Evolutionary conservation across 2,329 filamentous ascomycete species (phyloP).

Genomic region (Colletotrichum acutatum): DNA sequence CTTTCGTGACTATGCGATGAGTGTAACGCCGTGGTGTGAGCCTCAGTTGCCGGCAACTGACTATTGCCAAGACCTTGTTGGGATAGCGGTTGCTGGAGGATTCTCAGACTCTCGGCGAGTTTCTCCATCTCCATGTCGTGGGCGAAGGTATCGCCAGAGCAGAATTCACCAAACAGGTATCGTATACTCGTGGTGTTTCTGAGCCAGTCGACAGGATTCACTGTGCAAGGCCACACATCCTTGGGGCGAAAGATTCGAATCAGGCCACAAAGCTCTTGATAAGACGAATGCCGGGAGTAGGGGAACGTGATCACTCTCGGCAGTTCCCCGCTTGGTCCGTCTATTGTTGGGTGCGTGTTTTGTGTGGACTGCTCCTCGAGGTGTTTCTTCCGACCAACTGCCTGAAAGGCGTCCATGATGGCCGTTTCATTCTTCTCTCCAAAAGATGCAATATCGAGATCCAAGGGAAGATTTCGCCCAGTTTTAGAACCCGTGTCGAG

Average conservation of each 20-base stretch:
- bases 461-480: slow-evolving; percentile 48
- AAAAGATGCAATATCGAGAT: slow-evolving; percentile 43
- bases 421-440: slow-evolving; percentile 43
- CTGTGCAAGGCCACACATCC: slow-evolving; percentile 87
- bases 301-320: slow-evolving; percentile 72
- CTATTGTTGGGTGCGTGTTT: slow-evolving; percentile 5
- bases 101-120: slow-evolving; percentile 22
- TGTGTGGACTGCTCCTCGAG: slow-evolving; percentile 8
- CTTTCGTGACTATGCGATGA: neutral
- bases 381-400: slow-evolving; percentile 39
- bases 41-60: neutral
- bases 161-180: slow-evolving; percentile 77
- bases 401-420: slow-evolving; percentile 39
- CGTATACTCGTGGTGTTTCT: slow-evolving; percentile 69
- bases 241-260: slow-evolving; percentile 75
- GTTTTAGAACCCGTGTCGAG: slow-evolving; percentile 35
- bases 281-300: slow-evolving; percentile 91
- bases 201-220: slow-evolving; percentile 71
- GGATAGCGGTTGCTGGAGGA: slow-evolving; percentile 8
- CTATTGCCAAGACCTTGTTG: neutral
- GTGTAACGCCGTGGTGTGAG: neutral
- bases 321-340: slow-evolving; percentile 38
- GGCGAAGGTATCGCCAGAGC: slow-evolving; percentile 68
- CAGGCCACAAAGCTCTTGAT: slow-evolving; percentile 79
- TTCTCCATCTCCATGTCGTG: slow-evolving; percentile 72